These are phyloP conservation scores for Saccharomyces kudriavzevii DNA, from an alignment of 805 yeast species.

Conservation along the genomic window DNA sequence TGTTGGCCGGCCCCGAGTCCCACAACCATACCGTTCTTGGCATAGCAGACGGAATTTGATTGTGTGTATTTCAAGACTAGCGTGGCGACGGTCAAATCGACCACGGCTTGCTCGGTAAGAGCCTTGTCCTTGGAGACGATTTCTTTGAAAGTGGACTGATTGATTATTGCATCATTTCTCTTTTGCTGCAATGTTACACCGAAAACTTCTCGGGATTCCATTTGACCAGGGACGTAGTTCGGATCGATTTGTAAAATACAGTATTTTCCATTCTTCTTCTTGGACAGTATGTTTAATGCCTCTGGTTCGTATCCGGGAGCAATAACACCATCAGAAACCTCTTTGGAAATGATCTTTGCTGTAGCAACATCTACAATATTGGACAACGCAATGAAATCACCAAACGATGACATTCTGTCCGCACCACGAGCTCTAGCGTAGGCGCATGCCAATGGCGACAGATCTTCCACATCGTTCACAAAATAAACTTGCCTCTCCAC, in stretches of 20 bases:
- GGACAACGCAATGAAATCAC: slow-evolving; percentile 95
- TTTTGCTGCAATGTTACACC: slow-evolving; percentile 94
- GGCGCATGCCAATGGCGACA: slow-evolving; percentile 95
- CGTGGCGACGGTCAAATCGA: slow-evolving; percentile 94
- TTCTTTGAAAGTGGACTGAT: slow-evolving; percentile 83
- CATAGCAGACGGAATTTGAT: slow-evolving; percentile 96
- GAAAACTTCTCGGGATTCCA: slow-evolving; percentile 91
- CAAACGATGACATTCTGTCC: slow-evolving; percentile 98
- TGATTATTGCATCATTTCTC: slow-evolving; percentile 95
- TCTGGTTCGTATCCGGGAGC: slow-evolving; percentile 95
- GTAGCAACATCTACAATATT: slow-evolving; percentile 95
- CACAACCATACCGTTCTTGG: slow-evolving; percentile 97
- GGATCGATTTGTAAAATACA: slow-evolving; percentile 96
- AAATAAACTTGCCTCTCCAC: slow-evolving; percentile 92
- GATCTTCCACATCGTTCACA: slow-evolving; percentile 87
- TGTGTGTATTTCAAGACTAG: slow-evolving; percentile 96
- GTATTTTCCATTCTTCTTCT: slow-evolving; percentile 96
- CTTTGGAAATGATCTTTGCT: slow-evolving; percentile 93
- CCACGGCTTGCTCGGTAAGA: slow-evolving; percentile 83
- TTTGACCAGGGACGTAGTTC: slow-evolving; percentile 68
- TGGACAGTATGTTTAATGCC: slow-evolving; percentile 79
- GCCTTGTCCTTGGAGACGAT: slow-evolving; percentile 80
- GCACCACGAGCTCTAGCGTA: slow-evolving; percentile 99
- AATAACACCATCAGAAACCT: slow-evolving; percentile 96
- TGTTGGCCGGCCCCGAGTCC: slow-evolving; percentile 99